Evolutionary conservation across 2,329 filamentous ascomycete genomes (phyloP).

Genomic region (Beauveria brongniartii): DNA sequence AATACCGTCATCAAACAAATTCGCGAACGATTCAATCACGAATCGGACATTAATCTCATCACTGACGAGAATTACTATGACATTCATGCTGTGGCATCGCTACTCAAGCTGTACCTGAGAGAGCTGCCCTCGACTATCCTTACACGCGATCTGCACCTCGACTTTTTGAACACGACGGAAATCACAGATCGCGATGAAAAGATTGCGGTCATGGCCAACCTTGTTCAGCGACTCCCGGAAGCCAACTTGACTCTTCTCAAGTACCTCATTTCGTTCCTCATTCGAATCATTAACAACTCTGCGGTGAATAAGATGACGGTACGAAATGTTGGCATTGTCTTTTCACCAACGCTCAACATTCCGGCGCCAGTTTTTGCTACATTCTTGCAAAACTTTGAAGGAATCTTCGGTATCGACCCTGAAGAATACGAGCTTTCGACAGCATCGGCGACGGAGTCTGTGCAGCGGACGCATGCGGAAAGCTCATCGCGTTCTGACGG

Average conservation of each 20-base stretch:
- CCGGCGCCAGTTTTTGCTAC: conserved; percentile 89
- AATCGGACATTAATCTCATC: conserved; percentile 84
- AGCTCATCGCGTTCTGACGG: conserved; percentile 20
- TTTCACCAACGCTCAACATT: conserved; percentile 94
- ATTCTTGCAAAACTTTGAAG: conserved; percentile 83
- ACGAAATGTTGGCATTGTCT: conserved; percentile 94
- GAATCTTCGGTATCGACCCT: conserved; percentile 69
- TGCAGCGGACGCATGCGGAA: conserved; percentile 28
- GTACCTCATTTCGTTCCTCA: conserved; percentile 80
- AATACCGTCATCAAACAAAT: conserved; percentile 89
- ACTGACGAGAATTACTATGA: conserved; percentile 82
- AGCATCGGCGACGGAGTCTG: conserved; percentile 28
- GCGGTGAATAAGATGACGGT: conserved; percentile 97
- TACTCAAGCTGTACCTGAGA: conserved; percentile 88
- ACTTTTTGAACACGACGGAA: conserved; percentile 81
- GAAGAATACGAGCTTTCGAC: conserved; percentile 54
- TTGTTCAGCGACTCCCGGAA: conserved; percentile 72
- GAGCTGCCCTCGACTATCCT: conserved; percentile 88
- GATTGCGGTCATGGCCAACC: conserved; percentile 62
- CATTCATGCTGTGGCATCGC: conserved; percentile 88
- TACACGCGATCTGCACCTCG: conserved; percentile 80
- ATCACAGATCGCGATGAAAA: conserved; percentile 68
- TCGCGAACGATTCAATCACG: conserved; percentile 85
- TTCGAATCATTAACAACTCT: conserved; percentile 85
- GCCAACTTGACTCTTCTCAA: conserved; percentile 76